phyloP scores from a whole-genome alignment of 2,329 filamentous ascomycete species.

The Lachnellula subtilissima region DNA sequence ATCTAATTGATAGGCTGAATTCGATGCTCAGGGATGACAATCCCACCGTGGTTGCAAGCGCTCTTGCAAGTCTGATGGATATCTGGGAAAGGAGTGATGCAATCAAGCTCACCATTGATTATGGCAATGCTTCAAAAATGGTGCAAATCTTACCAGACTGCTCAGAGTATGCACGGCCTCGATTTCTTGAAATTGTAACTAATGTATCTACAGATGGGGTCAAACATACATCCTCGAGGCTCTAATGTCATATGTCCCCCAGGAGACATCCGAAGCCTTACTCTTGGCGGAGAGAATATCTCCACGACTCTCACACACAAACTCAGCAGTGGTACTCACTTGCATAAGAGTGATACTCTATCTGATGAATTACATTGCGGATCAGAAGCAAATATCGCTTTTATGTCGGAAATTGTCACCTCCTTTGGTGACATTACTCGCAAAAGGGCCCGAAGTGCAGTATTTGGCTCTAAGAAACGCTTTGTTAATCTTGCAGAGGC shows the following conservation, averaged over 20 bases:
- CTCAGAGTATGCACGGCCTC: conserved; percentile 67
- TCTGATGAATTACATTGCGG: conserved; percentile 96
- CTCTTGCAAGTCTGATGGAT: conserved; percentile 85
- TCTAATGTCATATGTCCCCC: conserved; percentile 94
- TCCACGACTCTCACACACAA: conserved; percentile 93
- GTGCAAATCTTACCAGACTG: conserved; percentile 94
- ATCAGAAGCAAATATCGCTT: conserved; percentile 80
- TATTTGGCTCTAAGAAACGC: conserved; percentile 93
- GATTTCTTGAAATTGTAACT: background rate
- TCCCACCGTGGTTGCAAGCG: conserved; percentile 93
- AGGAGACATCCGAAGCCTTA: conserved; percentile 81
- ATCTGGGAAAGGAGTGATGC: conserved; percentile 98
- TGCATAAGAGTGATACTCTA: conserved; percentile 96
- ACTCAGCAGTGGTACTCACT: conserved; percentile 92
- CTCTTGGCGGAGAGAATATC: conserved; percentile 90
- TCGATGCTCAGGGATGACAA: conserved; percentile 90
- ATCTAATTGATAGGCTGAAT: conserved; percentile 89
- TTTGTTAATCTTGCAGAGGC: conserved; percentile 83
- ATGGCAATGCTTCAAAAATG: conserved; percentile 95
- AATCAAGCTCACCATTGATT: conserved; percentile 97
- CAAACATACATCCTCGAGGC: conserved; percentile 98
- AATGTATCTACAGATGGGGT: conserved; percentile 67
- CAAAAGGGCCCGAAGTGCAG: conserved; percentile 97
- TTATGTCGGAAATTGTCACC: conserved; percentile 92
- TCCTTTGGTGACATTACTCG: conserved; percentile 87